A percentile compares a stretch with the other conserved stretches of the same genome.
phyloP scores from a whole-genome alignment of 2,329 filamentous ascomycete species.

The Colletotrichum cordylinicola region DNA sequence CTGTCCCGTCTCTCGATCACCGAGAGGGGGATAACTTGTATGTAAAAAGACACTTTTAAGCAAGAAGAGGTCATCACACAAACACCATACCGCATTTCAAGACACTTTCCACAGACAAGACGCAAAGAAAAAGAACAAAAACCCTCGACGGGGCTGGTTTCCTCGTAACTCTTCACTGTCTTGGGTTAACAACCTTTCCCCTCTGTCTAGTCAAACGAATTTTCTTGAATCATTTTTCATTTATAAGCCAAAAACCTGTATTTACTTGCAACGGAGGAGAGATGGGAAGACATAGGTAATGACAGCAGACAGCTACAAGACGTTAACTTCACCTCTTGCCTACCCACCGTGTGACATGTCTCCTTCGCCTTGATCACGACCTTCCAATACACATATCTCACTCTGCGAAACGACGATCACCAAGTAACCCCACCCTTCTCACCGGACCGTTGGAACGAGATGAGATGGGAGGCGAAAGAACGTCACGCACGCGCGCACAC shows the following conservation, averaged over 20 bases:
- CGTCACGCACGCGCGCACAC: neutral
- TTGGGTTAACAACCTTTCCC: neutral
- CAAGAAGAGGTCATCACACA: neutral
- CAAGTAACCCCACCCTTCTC: neutral
- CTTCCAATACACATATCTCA: neutral
- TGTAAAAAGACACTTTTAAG: neutral
- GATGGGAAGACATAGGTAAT: constrained; percentile 1
- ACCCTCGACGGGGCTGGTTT: constrained; percentile 20
- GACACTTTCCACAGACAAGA: neutral
- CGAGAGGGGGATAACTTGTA: neutral
- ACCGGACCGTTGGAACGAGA: neutral
- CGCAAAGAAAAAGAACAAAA: neutral
- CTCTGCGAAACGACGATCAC: neutral
- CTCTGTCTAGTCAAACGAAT: neutral
- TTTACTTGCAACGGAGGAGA: neutral
- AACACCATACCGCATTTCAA: constrained; percentile 4
- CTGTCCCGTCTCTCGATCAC: neutral
- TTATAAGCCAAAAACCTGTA: neutral
- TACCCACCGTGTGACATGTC: neutral
- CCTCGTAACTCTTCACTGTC: constrained; percentile 8
- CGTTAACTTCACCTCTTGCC: neutral
- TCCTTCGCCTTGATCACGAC: neutral
- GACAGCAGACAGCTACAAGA: constrained; percentile 16
- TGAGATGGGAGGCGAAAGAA: neutral
- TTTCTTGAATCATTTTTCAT: neutral